Conservation (phyloP, 805 yeast genomes). For the Saturnispora gosingensis region DNA sequence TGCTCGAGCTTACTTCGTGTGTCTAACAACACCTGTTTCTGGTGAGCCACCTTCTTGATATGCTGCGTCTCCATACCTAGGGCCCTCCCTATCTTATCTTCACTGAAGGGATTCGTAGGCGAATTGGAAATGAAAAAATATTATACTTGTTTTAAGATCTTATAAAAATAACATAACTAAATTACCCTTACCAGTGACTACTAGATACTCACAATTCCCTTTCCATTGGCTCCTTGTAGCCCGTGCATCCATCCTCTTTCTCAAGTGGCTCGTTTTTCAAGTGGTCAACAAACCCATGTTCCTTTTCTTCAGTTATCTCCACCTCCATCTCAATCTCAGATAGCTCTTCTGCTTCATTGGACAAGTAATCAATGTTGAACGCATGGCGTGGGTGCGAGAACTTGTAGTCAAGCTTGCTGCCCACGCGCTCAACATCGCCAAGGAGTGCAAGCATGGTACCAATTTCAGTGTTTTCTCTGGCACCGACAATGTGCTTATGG, state of each 20-base stretch:
- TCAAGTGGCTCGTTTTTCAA: conserved; percentile 11
- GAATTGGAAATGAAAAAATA: neutral
- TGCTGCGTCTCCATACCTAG: conserved; percentile 2
- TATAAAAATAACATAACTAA: neutral
- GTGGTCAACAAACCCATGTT: conserved; percentile 16
- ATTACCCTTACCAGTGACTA: too few relatives aligned
- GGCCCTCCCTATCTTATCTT: neutral
- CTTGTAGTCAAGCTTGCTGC: conserved; percentile 1
- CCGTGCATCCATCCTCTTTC: neutral
- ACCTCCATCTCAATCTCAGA: neutral
- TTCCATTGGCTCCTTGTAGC: conserved; percentile 10
- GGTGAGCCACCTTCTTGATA: neutral
- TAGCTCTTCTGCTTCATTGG: neutral
- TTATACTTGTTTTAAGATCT: neutral
- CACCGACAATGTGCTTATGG: conserved; percentile 52
- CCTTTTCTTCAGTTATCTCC: conserved; percentile 7
- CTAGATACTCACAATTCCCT: neutral
- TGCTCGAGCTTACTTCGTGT: neutral
- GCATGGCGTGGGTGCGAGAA: neutral
- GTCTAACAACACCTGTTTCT: neutral
- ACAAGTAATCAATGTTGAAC: neutral
- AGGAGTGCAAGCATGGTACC: conserved; percentile 61
- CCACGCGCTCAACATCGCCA: conserved; percentile 2
- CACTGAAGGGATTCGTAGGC: neutral
- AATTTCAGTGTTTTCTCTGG: conserved; percentile 79